Conservation (phyloP, 805 yeast genomes). For the Starmera dryadoides region DNA sequence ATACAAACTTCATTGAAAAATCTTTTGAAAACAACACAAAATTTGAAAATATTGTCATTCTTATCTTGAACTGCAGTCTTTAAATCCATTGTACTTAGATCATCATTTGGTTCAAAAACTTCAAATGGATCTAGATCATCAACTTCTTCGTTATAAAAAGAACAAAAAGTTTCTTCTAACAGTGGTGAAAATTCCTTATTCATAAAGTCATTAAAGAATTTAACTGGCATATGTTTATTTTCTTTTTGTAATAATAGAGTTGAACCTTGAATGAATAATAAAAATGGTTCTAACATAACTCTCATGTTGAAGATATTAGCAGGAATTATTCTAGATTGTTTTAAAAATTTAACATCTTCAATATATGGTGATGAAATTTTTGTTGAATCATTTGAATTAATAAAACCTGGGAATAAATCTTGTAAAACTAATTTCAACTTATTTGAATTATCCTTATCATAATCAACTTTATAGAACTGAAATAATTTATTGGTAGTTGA, state of each 20-base stretch:
- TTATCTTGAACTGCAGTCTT: not conserved
- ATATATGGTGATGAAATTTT: conserved; percentile 41
- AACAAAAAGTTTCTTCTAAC: conserved; percentile 47
- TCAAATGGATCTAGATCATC: conserved; percentile 31
- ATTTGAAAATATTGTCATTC: conserved; percentile 6
- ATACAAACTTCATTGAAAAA: conserved; percentile 14
- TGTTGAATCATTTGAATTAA: conserved; percentile 24
- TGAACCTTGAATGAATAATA: conserved; percentile 60
- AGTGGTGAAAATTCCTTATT: conserved; percentile 54
- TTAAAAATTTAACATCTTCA: conserved; percentile 49
- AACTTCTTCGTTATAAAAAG: conserved; percentile 42
- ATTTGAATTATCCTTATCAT: conserved; percentile 27
- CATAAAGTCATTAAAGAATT: conserved; percentile 62
- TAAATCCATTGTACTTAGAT: not conserved
- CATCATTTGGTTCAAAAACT: conserved; percentile 13
- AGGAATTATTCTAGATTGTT: conserved; percentile 58
- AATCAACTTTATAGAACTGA: conserved; percentile 29
- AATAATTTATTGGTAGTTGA: conserved; percentile 15
- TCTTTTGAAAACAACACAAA: conserved; percentile 14
- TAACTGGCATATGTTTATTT: conserved; percentile 24
- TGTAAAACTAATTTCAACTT: conserved; percentile 40
- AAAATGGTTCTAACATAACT: conserved; percentile 64
- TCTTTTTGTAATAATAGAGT: conserved; percentile 30
- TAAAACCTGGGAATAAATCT: conserved; percentile 68
- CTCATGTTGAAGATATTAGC: conserved; percentile 77